Base-by-base conservation (phyloP, 2,329 filamentous ascomycete genomes). In the Exophiala viscosa region DNA sequence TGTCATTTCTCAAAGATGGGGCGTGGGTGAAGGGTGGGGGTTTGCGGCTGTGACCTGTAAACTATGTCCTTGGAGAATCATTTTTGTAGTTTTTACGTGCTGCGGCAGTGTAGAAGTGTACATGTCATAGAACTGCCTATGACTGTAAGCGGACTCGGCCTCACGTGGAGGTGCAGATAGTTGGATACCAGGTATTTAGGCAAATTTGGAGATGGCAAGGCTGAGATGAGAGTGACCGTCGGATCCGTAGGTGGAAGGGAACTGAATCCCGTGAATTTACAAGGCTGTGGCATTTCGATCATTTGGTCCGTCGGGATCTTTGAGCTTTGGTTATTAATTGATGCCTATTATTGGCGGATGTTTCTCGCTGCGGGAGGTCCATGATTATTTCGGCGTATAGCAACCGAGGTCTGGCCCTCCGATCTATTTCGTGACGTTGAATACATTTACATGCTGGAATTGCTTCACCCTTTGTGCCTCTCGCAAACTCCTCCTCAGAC, bases 1-100 rank as follows among this genome's bases (percentile, higher is more conserved):
- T 11, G 66, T 36, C 67, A 68, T 69, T 17, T 9, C n/a, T n/a
- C 17, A 42, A 42, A n/a, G 40, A 42, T 42, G 40, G 40, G 40
- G 40, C 9, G 20, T n/a, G 13, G n/a, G 10, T 7, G 9, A 42
- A 42, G 40, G 40, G 40, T 42, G 40, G 40, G 40, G 40, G 40
- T 23, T 4, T 14, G 18, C 10, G 28, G 20, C 8, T 42, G 2
- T 20, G 18, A 42, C 20, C 9, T 28, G 3, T 42, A 23, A 18
- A 28, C 7, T n/a, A 8, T 40, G 38, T 40, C 15, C 10, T 9
- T n/a, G 17, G 8, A 20, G 14, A 40, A 17, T 20, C 38, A 40
- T 18, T 2, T 42, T 28, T 42, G 40, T 11, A 31, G 1, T 10
- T 28, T 28, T 28, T 28, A 28, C 23, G 8, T 31, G 28, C 18